Base-by-base conservation (phyloP, 179 eudicot species). In the Beta corolliflora region DNA sequence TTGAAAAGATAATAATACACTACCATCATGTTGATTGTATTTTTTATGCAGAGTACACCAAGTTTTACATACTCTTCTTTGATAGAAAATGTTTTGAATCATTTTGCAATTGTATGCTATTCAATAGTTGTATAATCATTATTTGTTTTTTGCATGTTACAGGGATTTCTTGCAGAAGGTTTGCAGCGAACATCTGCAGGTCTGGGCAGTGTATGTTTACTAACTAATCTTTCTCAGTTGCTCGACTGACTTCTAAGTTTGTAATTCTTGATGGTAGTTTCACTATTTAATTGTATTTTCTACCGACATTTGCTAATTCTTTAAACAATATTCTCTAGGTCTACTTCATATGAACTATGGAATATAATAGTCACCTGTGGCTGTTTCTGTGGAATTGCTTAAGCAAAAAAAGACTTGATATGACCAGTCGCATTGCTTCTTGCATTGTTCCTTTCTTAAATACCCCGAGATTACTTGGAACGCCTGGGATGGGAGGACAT, bases 91-190 rank as follows among this genome's bases (percentile, higher is more conserved):
- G 74, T 16, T 13, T 61, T 52, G 15, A 8, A 23, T 46, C 19
- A 52, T 45, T 16, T 11, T 56, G 50, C 36, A 9, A n/a, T 23
- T 52, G 25, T 61, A 41, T 68, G 15, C 11, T 81, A 46, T 54
- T 76, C 14, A 0, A 31, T 69, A 50, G 16, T 29, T 63, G 73
- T 61, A 25, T 71, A 77, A n/a, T 85, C 55, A 79, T 25, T 18
- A 25, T 63, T 10, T 65, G 44, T 7, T 85, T 73, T 73, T 70
- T 58, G 59, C 78, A 25, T 86, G 60, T 86, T 58, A 79, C 92
- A 96, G 98, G 99, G 99, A 71, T 97, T 97, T 82, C 97, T 97
- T 72, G 98, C 95, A 46, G 93, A 92, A 89, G 99, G 99, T 74
- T 86, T 97, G 84, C 87, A 86, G 91, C 88, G 89, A 88, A 97